A percentile compares a stretch with the other conserved stretches of the same genome.
Evolutionary conservation across 1,139 yeast genomes (phyloP).

Genomic region (Taiozyma onychis): DNA sequence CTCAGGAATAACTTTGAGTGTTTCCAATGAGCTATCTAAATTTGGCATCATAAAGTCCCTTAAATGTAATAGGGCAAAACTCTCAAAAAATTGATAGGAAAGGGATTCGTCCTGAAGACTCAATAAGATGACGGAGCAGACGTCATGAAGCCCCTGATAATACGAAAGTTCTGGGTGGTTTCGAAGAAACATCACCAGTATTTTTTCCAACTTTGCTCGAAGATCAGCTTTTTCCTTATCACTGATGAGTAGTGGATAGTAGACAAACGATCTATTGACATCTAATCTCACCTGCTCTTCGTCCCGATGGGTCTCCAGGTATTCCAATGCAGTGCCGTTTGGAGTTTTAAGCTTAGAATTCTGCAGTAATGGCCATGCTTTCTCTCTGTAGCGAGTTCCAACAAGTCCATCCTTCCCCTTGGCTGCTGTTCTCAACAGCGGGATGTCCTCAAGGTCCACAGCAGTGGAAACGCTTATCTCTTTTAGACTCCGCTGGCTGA

Average conservation of each 20-base stretch:
- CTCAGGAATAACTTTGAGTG: conserved; percentile 59
- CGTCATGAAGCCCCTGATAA: conserved; percentile 92
- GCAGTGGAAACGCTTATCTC: conserved; percentile 37
- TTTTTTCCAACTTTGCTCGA: conserved; percentile 37
- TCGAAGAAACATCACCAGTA: conserved; percentile 54
- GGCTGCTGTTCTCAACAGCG: conserved; percentile 23
- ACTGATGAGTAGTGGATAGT: conserved; percentile 25
- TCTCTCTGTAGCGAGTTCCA: conserved; percentile 33
- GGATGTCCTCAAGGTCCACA: conserved; percentile 25
- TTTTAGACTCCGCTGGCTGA: conserved; percentile 27
- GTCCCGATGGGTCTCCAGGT: conserved; percentile 47
- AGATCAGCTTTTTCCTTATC: conserved; percentile 22
- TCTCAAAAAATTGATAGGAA: conserved; percentile 42
- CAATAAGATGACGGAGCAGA: conserved; percentile 63
- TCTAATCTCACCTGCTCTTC: conserved; percentile 78
- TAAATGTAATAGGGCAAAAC: conserved; percentile 54
- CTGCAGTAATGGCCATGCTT: conserved; percentile 39
- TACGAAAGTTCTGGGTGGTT: conserved; percentile 60
- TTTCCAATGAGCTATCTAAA: conserved; percentile 59
- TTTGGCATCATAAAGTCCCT: conserved; percentile 83
- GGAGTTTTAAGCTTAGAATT: not conserved
- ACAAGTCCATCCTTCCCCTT: conserved; percentile 47
- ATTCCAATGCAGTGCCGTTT: not conserved
- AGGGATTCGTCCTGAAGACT: conserved; percentile 42
- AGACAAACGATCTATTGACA: conserved; percentile 63